phyloP scores from a whole-genome alignment of 208 protist genomes.

The Trypanosoma melophagium region DNA sequence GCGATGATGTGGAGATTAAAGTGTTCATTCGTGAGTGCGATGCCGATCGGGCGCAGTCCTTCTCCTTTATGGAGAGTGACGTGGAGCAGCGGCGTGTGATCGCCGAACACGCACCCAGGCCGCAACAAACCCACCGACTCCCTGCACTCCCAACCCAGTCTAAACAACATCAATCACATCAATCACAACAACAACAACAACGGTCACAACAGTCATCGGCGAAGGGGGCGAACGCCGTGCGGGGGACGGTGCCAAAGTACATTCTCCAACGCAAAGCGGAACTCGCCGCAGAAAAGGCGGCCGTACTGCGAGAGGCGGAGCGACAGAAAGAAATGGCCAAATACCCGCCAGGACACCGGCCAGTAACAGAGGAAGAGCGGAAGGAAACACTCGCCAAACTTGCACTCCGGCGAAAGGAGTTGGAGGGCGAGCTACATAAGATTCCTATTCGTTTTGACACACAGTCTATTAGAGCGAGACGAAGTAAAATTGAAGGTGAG shows the following conservation, averaged over 20 bases:
- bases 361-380: constrained; percentile 77
- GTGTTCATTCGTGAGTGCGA: constrained; percentile 89
- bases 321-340: constrained; percentile 60
- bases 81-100: constrained; percentile 8
- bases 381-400: constrained; percentile 55
- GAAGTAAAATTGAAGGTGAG: constrained; percentile 69
- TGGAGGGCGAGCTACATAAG: constrained; percentile 76
- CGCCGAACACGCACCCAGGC: not conserved
- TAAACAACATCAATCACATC: not conserved
- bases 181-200: not conserved
- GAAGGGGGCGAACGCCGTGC: constrained; percentile 15
- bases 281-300: constrained; percentile 69
- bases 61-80: constrained; percentile 56
- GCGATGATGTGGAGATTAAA: constrained; percentile 69
- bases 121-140: constrained; percentile 1
- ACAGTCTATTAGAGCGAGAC: constrained; percentile 56
- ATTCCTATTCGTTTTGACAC: constrained; percentile 89
- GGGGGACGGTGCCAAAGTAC: constrained; percentile 68
- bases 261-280: constrained; percentile 82
- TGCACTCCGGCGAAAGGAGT: constrained; percentile 52
- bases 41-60: constrained; percentile 38
- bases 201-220: constrained; percentile 4
- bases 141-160: constrained; percentile 6
- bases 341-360: constrained; percentile 79
- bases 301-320: constrained; percentile 49